Evolutionary conservation across 192 early-diverging fungal genomes (phyloP), one percentile per base, ranked within the genome.

Genomic region (Podila minutissima): DNA sequence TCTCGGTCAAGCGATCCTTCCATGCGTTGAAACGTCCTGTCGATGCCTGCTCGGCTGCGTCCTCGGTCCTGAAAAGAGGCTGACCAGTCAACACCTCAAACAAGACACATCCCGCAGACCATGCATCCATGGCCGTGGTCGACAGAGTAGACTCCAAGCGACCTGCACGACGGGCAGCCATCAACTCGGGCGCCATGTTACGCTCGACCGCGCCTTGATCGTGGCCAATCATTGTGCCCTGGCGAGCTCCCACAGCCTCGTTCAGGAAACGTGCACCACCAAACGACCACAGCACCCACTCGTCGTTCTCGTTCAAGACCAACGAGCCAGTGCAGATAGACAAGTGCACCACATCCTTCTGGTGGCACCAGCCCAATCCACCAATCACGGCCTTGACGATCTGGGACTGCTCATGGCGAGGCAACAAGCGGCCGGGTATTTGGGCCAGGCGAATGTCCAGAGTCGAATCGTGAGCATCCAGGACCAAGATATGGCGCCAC

Each of bases 271-370:
- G 51, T 19, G 77, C 59, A 22, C 77, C 77, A 37, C 77, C 77
- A 60, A 81, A 81, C n/a, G 77, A 81, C 77, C 77, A 81, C 5
- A 81, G 17, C 17, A 81, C 77, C 77, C 77, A 81, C 29, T 81
- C 59, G 11, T 71, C 77, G 31, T 81, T 71, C 67, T 81, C 77
- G 37, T 81, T 81, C 61, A 81, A 22, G 6, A 81, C 71, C 49
- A 81, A 19, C 2, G 77, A 81, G 12, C 71, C 70, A n/a, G 77
- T 81, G 67, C 77, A 81, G 28, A 81, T 81, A 2, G 77, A 81
- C 61, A 81, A 53, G 5, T 81, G 77, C n/a, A 81, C 49, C 22
- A 81, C 77, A 49, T 81, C 77, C 77, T 81, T 81, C 38, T 81
- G 69, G 24, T 81, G 77, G 29, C 77, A 81, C 77, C 77, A 81